Evolutionary conservation across 495 filamentous ascomycete species (phyloP), one percentile per base, ranked within the genome.

Genomic region (Ascodesmis nigricans): DNA sequence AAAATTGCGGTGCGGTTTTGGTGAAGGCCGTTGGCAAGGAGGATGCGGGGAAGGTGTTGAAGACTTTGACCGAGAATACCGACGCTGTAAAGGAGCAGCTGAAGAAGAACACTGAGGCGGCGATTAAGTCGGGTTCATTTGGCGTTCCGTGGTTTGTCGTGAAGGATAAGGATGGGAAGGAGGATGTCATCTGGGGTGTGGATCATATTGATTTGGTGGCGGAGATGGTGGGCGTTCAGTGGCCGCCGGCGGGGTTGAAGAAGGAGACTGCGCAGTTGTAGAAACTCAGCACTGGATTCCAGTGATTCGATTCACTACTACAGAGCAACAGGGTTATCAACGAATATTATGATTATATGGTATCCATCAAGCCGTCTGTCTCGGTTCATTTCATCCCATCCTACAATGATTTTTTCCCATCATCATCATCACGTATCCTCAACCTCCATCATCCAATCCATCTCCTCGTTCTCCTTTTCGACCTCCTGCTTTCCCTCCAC

Each of bases 131-230:
- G 11, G 77, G 77, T 0, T 75, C 75, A 1, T 82, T 75, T 53
- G 77, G 77, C 0, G 67, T 68, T 33, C 77, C 77, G 0, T 83
- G 76, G 73, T 58, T 78, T 38, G 74, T 67, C 63, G 75, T 71
- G n/a, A 56, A 50, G n/a, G 67, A 78, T 45, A 44, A 34, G 9
- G 53, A 59, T 6, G 71, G 71, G 3, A 47, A 57, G 33, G 58
- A 57, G 33, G 33, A 35, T 35, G 33, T 35, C 10, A 25, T 5
- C 5, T 35, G 33, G 33, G 33, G 33, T 2, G 24, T 35, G 11
- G 33, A 35, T 26, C 33, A 26, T 35, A 7, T 35, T 21, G 16
- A 24, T 5, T 8, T 25, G 20, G 33, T 35, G 19, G 20, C 8
- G n/a, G 33, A 9, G 20, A 25, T 24, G n/a, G 9, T 33, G 28